phyloP scores from a whole-genome alignment of 2,329 filamentous ascomycete species.

The Celoporthe dispersa region DNA sequence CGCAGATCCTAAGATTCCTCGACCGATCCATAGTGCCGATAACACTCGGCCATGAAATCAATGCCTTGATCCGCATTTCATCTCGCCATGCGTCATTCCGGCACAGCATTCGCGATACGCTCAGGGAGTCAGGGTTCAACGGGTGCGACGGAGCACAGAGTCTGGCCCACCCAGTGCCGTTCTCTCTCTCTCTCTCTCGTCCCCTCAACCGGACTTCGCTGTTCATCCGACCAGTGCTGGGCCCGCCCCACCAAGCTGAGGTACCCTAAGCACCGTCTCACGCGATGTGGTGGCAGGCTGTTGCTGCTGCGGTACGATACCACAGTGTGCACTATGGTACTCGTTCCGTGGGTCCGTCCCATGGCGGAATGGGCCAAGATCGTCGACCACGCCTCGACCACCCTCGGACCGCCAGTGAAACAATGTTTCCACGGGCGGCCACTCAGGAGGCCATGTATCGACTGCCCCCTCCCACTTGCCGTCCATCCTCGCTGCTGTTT shows the following conservation, averaged over 20 bases:
- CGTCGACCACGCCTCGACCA: not conserved
- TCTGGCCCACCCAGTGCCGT: not conserved
- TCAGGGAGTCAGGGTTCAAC: slow-evolving; percentile 5
- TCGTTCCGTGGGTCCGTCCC: not conserved
- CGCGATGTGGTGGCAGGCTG: not conserved
- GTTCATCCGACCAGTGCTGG: slow-evolving; percentile 11
- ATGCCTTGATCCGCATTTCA: slow-evolving; percentile 17
- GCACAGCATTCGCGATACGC: slow-evolving; percentile 24
- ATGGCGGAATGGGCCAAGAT: not conserved
- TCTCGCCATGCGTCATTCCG: not conserved
- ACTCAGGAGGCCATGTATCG: slow-evolving; percentile 8
- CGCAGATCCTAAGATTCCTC: not conserved
- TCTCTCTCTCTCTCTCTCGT: not conserved
- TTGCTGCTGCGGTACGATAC: not conserved
- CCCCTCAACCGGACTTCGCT: no score
- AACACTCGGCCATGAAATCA: not conserved
- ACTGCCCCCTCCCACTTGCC: not conserved
- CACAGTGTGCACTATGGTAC: not conserved
- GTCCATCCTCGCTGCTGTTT: slow-evolving; percentile 12
- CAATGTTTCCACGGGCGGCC: slow-evolving; percentile 28
- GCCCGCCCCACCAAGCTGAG: not conserved
- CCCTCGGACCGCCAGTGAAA: slow-evolving; percentile 18
- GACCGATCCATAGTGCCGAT: not conserved
- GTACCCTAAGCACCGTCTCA: not conserved
- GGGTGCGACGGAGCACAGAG: not conserved